These are phyloP conservation scores for Orbilia blumenaviensis DNA, from an alignment of 2,329 filamentous ascomycete genomes.

Conservation along the genomic window DNA sequence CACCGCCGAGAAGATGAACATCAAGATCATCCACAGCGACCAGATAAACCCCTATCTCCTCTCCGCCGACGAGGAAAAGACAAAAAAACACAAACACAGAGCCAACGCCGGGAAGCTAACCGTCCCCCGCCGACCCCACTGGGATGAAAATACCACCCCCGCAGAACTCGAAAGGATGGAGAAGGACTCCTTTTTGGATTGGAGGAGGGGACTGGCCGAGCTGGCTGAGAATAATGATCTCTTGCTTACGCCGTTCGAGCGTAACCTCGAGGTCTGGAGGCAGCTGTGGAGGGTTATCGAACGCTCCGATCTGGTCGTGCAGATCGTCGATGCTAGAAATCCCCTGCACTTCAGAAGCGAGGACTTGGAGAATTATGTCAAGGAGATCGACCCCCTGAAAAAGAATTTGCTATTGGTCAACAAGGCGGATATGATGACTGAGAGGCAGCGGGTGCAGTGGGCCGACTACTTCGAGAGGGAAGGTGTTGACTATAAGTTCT, in stretches of 20 bases:
- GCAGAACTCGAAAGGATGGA: conserved; percentile 81
- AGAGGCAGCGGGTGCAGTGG: conserved; percentile 82
- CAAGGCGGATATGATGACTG: conserved; percentile 99
- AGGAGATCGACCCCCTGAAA: conserved; percentile 87
- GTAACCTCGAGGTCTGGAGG: conserved; percentile 96
- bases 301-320: conserved; percentile 90
- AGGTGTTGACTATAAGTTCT: conserved; percentile 91
- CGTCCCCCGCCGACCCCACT: conserved; percentile 86
- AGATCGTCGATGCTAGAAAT: conserved; percentile 97
- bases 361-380: conserved; percentile 92
- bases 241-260: conserved; percentile 96
- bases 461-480: conserved; percentile 83
- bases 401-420: conserved; percentile 93
- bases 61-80: conserved; percentile 82
- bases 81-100: conserved; percentile 80
- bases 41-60: conserved; percentile 95
- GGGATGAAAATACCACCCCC: conserved; percentile 85
- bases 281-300: conserved; percentile 98
- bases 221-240: conserved; percentile 93
- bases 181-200: conserved; percentile 81
- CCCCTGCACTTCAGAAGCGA: conserved; percentile 93
- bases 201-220: conserved; percentile 89
- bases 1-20: conserved; percentile 95
- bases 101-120: conserved; percentile 81
- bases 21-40: conserved; percentile 97